A percentile compares a stretch with the other conserved stretches of the same genome.
These are phyloP conservation scores for Colletotrichum sojae DNA, from an alignment of 2,329 filamentous ascomycete genomes.

Conservation along the genomic window DNA sequence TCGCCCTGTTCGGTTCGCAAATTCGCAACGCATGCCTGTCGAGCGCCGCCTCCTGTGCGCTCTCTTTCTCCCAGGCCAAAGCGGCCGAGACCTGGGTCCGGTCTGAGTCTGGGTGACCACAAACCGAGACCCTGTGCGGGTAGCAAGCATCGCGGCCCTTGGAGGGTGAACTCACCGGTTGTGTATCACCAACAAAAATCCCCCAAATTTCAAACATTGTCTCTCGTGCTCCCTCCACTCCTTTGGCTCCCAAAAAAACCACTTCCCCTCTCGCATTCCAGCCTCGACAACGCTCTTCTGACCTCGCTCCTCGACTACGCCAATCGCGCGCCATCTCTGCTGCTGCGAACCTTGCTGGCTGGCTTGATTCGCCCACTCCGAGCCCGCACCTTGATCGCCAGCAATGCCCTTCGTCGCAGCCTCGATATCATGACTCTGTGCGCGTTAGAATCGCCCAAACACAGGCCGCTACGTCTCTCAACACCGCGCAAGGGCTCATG, in stretches of 20 bases:
- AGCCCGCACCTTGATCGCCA: slow-evolving; percentile 32
- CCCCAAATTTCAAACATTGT: slow-evolving; percentile 20
- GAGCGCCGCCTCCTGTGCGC: slow-evolving; percentile 29
- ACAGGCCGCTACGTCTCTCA: slow-evolving; percentile 43
- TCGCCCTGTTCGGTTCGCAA: no score
- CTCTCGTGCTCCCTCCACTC: slow-evolving; percentile 7
- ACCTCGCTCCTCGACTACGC: not conserved
- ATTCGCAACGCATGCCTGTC: slow-evolving; percentile 1
- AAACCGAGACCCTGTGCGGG: slow-evolving; percentile 26
- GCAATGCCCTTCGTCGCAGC: slow-evolving; percentile 51
- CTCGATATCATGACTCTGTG: slow-evolving; percentile 61
- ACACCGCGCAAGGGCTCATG: slow-evolving; percentile 26
- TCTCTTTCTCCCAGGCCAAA: slow-evolving; percentile 32
- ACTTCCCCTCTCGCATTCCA: slow-evolving; percentile 1
- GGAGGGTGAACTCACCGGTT: slow-evolving; percentile 35
- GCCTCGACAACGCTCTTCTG: slow-evolving; percentile 5
- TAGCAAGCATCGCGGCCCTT: slow-evolving; percentile 30
- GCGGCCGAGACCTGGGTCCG: slow-evolving; percentile 35
- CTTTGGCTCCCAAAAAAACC: slow-evolving; percentile 1
- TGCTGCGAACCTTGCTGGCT: no score
- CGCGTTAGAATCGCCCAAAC: slow-evolving; percentile 52
- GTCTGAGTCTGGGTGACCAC: slow-evolving; percentile 36
- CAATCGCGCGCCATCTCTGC: not conserved
- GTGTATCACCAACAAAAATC: slow-evolving; percentile 38
- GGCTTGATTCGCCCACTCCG: slow-evolving; percentile 27